phyloP scores from a whole-genome alignment of 1,284 basidiomycete species.

The Bjerkandera adusta region DNA sequence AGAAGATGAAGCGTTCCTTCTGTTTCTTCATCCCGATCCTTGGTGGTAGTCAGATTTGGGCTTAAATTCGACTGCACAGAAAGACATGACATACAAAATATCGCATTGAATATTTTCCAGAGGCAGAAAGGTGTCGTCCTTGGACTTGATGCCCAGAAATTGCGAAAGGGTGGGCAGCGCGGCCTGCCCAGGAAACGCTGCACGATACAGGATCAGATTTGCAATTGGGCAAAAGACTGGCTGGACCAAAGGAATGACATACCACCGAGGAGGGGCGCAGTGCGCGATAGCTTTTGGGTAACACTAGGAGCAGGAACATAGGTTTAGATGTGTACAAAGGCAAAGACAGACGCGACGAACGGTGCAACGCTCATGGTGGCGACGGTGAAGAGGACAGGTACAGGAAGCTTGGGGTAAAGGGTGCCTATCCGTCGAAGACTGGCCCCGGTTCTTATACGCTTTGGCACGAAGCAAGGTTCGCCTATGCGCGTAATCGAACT shows the following conservation, averaged over 20 bases:
- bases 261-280: slow-evolving; percentile 1
- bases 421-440: too few species aligned
- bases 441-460: too few species aligned
- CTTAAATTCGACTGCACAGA: background rate
- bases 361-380: too few species aligned
- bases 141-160: background rate
- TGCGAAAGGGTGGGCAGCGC: slow-evolving; percentile 3
- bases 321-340: too few species aligned
- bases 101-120: background rate
- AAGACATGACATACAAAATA: background rate
- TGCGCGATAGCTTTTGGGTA: too few species aligned
- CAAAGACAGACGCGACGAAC: too few species aligned
- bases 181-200: slow-evolving; percentile 9
- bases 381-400: too few species aligned
- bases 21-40: slow-evolving; percentile 6
- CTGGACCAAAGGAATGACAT: background rate
- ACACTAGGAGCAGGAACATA: too few species aligned
- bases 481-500: too few species aligned
- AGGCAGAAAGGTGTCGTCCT: background rate
- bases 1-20: slow-evolving; percentile 5
- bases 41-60: background rate
- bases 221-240: background rate
- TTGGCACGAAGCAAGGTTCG: too few species aligned
- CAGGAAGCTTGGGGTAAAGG: too few species aligned
- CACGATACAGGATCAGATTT: background rate